A percentile compares a stretch with the other conserved stretches of the same genome.
phyloP scores from a whole-genome alignment of 1,284 basidiomycete genomes.

The Austroboletus rostrupii region DNA sequence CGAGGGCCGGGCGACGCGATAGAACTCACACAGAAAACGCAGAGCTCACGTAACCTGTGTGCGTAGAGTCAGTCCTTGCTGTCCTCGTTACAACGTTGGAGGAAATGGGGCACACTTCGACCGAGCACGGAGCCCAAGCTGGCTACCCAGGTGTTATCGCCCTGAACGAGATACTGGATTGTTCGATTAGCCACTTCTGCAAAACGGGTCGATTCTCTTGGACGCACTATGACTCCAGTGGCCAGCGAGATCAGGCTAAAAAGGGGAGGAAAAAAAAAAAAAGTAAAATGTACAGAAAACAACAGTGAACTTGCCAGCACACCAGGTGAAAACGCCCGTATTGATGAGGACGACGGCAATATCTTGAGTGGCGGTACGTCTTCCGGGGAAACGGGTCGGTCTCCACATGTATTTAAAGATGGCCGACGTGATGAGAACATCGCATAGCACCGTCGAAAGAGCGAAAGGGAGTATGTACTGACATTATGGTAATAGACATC shows the following conservation, averaged over 20 bases:
- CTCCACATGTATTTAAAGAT: slow-evolving; percentile 19
- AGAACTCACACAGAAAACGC: slow-evolving; percentile 12
- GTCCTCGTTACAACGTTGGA: background rate
- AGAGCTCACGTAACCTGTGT: slow-evolving; percentile 13
- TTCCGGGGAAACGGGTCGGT: slow-evolving; percentile 5
- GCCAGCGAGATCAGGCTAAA: slow-evolving; percentile 1
- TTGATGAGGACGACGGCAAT: slow-evolving; percentile 14
- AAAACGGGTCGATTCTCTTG: background rate
- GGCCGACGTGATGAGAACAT: slow-evolving; percentile 6
- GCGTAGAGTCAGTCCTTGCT: background rate
- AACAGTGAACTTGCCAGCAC: too few species aligned
- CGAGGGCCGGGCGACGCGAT: background rate
- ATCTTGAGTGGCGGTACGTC: slow-evolving; percentile 8
- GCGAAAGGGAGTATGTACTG: slow-evolving; percentile 7
- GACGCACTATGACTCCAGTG: slow-evolving; percentile 10
- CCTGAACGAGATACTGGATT: slow-evolving; percentile 9
- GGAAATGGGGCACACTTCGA: background rate
- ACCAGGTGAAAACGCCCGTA: slow-evolving; percentile 15
- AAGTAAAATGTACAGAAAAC: background rate
- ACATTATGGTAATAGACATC: background rate
- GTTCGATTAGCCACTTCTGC: background rate
- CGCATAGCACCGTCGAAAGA: background rate
- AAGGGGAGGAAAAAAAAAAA: too few species aligned
- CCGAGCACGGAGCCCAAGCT: background rate
- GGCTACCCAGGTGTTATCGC: background rate